Base-by-base conservation (phyloP, 83 land plant species). In the Isoetes engelmannii region DNA sequence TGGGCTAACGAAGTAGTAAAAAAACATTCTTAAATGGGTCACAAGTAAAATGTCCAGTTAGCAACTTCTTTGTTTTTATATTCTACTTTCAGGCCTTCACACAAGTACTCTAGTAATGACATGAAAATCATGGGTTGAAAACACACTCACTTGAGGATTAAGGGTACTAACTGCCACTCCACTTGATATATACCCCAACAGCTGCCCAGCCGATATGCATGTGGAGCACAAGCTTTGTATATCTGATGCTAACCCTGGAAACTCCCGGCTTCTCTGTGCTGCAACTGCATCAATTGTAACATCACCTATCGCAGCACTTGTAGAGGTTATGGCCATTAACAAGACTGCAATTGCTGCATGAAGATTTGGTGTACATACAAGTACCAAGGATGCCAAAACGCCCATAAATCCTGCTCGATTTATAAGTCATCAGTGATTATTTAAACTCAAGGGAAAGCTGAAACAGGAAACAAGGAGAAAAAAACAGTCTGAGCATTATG, bases 281-380 rank as follows among this genome's bases (percentile, higher is more conserved):
- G 79, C 84, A 75, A 89, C 82, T 7, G 94, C 94, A 81, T 89
- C 94, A n/a, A 89, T 77, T 12, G 90, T 89, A 28, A 89, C 94
- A 74, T 89, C 90, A 63, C 87, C 87, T 59, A 89, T 86, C 8
- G 94, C 94, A 17, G 76, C 83, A 13, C 85, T 74, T 4, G 90
- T 83, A 70, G 84, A 78, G 55, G 76, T 75, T 18, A 80, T 84
- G 41, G 82, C 83, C 45, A 89, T 51, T 18, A 73, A 65, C 55
- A 84, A 5, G 68, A 89, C 47, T 4, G 90, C 87, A 7, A 79
- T 69, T 17, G 77, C 70, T 19, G 81, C 71, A 47, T 76, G 87
- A 64, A 89, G 74, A n/a, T 75, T 75, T 4, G 68, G 71, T 54
- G 83, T 81, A 18, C 84, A 47, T 20, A 81, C 71, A 51, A 89